These are phyloP conservation scores for Apophysomyces trapeziformis DNA, from an alignment of 371 early-diverging fungal species.

Conservation along the genomic window DNA sequence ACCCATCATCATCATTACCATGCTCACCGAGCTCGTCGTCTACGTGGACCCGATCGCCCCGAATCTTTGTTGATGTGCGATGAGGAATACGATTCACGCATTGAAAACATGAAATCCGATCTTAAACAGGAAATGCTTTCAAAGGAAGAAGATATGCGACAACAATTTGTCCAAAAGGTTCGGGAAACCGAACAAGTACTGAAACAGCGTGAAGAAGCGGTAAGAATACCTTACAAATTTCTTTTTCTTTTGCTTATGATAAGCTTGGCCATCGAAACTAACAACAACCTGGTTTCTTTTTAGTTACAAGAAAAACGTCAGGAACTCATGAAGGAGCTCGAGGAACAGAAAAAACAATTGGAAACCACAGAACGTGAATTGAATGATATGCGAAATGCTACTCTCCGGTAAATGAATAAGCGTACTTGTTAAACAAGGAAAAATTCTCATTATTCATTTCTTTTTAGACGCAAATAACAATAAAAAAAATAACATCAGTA, in stretches of 20 bases:
- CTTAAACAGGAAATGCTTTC: slow-evolving; percentile 72
- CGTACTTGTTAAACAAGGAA: not conserved
- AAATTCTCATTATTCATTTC: too few relatives aligned
- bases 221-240: slow-evolving; percentile 7
- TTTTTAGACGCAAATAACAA: too few relatives aligned
- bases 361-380: slow-evolving; percentile 26
- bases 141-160: slow-evolving; percentile 77
- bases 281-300: not conserved
- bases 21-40: slow-evolving; percentile 70
- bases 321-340: slow-evolving; percentile 29
- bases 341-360: slow-evolving; percentile 24
- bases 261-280: not conserved
- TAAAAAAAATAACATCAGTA: not conserved
- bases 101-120: slow-evolving; percentile 56
- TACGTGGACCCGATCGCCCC: slow-evolving; percentile 56
- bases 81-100: slow-evolving; percentile 70
- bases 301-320: slow-evolving; percentile 29
- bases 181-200: slow-evolving; percentile 73
- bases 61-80: slow-evolving; percentile 78
- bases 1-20: slow-evolving; percentile 84
- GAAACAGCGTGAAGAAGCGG: slow-evolving; percentile 67
- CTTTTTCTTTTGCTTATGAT: not conserved
- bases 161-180: slow-evolving; percentile 75
- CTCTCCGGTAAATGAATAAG: slow-evolving; percentile 1
- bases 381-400: slow-evolving; percentile 13